Base-by-base conservation (phyloP, 768 basidiomycete species). In the Termitomyces heimii region DNA sequence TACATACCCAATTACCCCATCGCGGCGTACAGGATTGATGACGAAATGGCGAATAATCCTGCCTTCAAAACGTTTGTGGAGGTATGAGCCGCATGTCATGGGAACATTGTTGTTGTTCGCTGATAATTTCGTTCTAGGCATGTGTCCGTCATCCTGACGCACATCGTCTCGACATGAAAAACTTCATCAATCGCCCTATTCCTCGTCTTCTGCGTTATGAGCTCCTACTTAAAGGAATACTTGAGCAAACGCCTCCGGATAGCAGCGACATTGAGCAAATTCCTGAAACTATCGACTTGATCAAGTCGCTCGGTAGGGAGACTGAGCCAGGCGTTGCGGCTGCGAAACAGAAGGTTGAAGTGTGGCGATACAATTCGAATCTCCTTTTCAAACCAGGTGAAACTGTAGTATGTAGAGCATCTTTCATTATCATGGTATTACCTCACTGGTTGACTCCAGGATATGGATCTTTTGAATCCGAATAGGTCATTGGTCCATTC, bases 1-100 rank as follows among this genome's bases (percentile, higher is more conserved):
- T 98, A 97, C 64, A 84, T 93, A 59, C 83, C 90, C n/a, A 87
- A 94, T 73, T 92, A 94, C 70, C 95, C 96, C 1, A 90, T 92
- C 48, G 95, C 94, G 0, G 87, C 89, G 1, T 90, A 90, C 65
- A 75, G 88, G 44, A 88, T 98, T 55, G 90, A 92, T 57, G 87
- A 94, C 31, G 95, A 97, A 73, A 85, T 89, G 79, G 85, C 79
- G 10, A 88, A 81, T 53, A 98, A 96, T 62, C 73, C 80, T 1
- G 74, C 84, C 2, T 98, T 99, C 76, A 85, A 86, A 66, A 69
- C 76, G 1, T 94, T 97, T 65, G 82, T 93, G 18, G 91, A 94
- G 58, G 92, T 92, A 63, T 52, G 82, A 73, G 16, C 20, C 48
- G 18, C 14, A 46, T 26, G 4, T 22, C 14, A 37, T 8, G 3